Conservation (phyloP, 2,329 filamentous ascomycete genomes). For the Aspergillus sp. region DNA sequence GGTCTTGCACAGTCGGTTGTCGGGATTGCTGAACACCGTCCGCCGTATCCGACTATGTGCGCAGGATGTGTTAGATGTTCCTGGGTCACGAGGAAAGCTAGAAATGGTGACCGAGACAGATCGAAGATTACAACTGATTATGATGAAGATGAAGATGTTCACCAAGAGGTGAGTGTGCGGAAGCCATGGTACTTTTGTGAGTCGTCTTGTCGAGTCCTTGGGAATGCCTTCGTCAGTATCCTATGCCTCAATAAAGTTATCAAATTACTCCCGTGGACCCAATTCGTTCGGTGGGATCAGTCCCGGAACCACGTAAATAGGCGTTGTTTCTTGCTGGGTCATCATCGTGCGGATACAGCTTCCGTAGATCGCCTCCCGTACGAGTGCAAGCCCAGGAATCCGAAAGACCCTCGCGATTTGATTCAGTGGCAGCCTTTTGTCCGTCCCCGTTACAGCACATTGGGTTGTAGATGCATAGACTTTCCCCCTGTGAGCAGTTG, state of each 20-base stretch:
- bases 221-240: too few relatives aligned
- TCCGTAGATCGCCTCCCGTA: too few relatives aligned
- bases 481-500: slow-evolving; percentile 8
- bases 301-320: too few relatives aligned
- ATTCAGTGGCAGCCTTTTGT: background rate
- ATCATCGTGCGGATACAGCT: too few relatives aligned
- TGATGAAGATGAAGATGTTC: slow-evolving; percentile 29
- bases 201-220: too few relatives aligned
- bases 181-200: too few relatives aligned
- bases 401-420: too few relatives aligned
- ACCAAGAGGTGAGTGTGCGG: slow-evolving; percentile 8
- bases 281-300: too few relatives aligned
- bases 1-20: slow-evolving; percentile 26
- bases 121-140: slow-evolving; percentile 26
- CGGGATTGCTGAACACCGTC: slow-evolving; percentile 26
- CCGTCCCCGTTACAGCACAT: background rate
- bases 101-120: slow-evolving; percentile 34
- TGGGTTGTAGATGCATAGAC: background rate
- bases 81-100: slow-evolving; percentile 21
- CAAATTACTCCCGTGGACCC: too few relatives aligned
- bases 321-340: too few relatives aligned
- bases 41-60: slow-evolving; percentile 26
- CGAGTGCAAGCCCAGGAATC: too few relatives aligned
- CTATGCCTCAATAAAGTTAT: too few relatives aligned
- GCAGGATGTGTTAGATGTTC: slow-evolving; percentile 21